Conservation (phyloP, 805 yeast species). For the Ogataea naganishii region DNA sequence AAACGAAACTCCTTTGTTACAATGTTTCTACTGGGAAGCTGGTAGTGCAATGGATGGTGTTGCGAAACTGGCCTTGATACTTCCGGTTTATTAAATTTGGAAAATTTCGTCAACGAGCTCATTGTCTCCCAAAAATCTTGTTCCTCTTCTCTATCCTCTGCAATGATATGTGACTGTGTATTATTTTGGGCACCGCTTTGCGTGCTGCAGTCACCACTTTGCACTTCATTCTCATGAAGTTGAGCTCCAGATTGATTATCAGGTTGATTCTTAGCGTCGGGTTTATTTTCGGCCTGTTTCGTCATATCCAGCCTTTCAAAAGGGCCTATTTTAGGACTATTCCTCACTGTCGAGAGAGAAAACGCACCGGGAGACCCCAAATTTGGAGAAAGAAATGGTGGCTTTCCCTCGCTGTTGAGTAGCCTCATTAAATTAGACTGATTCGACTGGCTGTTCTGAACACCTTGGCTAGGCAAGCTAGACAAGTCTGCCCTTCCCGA, state of each 20-base stretch:
- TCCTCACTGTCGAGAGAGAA: conserved; percentile 1
- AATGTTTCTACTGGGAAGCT: conserved; percentile 18
- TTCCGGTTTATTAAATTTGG: too few species aligned
- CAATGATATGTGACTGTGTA: too few species aligned
- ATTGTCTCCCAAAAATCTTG: conserved; percentile 66
- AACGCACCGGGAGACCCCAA: conserved; percentile 1
- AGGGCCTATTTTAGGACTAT: background rate
- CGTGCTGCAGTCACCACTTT: too few species aligned
- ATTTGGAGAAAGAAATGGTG: background rate
- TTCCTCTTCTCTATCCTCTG: conserved; percentile 53
- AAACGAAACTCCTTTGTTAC: too few species aligned
- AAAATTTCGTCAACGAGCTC: conserved; percentile 42
- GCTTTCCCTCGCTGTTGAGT: conserved; percentile 25
- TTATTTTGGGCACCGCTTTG: too few species aligned
- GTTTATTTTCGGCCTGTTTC: too few species aligned
- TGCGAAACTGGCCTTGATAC: conserved; percentile 43
- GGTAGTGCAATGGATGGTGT: conserved; percentile 43
- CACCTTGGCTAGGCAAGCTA: background rate
- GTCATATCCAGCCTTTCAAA: too few species aligned
- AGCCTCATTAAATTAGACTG: conserved; percentile 37
- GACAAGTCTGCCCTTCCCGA: conserved; percentile 2
- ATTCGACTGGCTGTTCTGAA: conserved; percentile 6
- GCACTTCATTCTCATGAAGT: too few species aligned
- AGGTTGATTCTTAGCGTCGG: too few species aligned
- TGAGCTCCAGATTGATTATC: too few species aligned